A percentile compares a stretch with the other conserved stretches of the same genome.
These are phyloP conservation scores for Pseudogymnoascus sp. DNA, from an alignment of 2,329 filamentous ascomycete genomes.

Conservation along the genomic window DNA sequence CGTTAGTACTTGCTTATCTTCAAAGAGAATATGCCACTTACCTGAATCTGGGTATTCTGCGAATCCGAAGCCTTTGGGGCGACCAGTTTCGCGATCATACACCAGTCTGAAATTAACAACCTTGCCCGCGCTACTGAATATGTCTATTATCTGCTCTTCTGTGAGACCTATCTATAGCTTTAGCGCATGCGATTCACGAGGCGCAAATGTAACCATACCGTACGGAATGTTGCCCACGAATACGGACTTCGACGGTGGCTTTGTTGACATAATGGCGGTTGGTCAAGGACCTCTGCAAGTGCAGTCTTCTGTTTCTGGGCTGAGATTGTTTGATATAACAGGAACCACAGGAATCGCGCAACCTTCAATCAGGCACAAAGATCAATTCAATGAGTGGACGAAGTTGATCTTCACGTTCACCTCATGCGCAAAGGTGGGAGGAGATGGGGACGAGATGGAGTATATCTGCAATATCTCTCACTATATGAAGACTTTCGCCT, in stretches of 20 bases:
- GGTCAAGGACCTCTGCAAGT: constrained; percentile 2
- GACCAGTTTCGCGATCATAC: constrained; percentile 89
- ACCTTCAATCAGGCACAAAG: neutral
- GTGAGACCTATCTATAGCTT: constrained; percentile 62
- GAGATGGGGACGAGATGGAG: neutral
- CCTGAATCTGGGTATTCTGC: constrained; percentile 92
- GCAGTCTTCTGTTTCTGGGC: neutral
- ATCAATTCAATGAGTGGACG: neutral
- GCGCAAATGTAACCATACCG: constrained; percentile 41
- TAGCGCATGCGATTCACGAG: constrained; percentile 13
- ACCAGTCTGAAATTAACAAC: constrained; percentile 89
- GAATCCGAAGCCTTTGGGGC: constrained; percentile 94
- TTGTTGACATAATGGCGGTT: constrained; percentile 54
- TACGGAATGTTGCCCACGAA: constrained; percentile 86
- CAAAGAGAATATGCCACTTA: constrained; percentile 28
- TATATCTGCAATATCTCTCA: constrained; percentile 9
- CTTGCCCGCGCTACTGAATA: constrained; percentile 82
- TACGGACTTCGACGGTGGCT: constrained; percentile 69
- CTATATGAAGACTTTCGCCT: constrained; percentile 7
- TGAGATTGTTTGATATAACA: neutral
- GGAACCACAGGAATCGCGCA: neutral
- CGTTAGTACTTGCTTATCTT: constrained; percentile 11
- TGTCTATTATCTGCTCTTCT: constrained; percentile 92
- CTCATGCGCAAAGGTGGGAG: constrained; percentile 7
- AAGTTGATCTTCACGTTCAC: constrained; percentile 6